Evolutionary conservation across 1,284 basidiomycete species (phyloP).

Genomic region (Papiliotrema flavescens): DNA sequence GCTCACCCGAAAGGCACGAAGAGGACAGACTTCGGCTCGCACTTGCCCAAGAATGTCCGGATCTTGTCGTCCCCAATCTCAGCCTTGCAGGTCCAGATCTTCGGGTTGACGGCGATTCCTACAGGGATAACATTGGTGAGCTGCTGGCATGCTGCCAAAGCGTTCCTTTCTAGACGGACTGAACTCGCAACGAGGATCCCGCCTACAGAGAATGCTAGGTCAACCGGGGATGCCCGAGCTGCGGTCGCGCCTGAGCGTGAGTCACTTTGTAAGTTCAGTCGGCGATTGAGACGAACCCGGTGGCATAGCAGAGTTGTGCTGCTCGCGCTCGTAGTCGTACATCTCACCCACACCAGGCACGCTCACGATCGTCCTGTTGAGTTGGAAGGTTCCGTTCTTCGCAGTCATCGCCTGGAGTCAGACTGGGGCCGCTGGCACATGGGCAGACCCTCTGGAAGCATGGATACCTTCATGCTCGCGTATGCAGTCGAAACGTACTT

Average conservation of each 20-base stretch:
- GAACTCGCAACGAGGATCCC: no score
- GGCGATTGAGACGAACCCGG: no score
- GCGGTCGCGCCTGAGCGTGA: no score
- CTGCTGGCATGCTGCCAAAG: no score
- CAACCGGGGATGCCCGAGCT: no score
- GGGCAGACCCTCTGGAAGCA: no score
- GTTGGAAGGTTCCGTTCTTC: not conserved
- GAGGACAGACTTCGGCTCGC: not conserved
- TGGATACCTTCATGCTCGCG: no score
- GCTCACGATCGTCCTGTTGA: not conserved
- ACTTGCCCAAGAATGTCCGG: not conserved
- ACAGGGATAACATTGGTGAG: not conserved
- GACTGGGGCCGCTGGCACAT: no score
- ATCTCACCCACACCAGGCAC: not conserved
- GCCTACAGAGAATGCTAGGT: no score
- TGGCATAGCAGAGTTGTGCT: not conserved
- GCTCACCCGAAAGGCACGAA: not conserved
- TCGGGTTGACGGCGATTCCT: not conserved
- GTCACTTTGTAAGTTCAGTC: no score
- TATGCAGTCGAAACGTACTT: no score
- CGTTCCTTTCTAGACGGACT: no score
- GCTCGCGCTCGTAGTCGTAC: conserved; percentile 6
- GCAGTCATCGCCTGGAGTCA: not conserved
- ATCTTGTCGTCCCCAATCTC: not conserved
- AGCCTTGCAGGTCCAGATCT: not conserved